Evolutionary conservation across 352 stramenopile genomes (phyloP), one percentile per base, ranked within the genome.

Genomic region (Phytophthora litchii): DNA sequence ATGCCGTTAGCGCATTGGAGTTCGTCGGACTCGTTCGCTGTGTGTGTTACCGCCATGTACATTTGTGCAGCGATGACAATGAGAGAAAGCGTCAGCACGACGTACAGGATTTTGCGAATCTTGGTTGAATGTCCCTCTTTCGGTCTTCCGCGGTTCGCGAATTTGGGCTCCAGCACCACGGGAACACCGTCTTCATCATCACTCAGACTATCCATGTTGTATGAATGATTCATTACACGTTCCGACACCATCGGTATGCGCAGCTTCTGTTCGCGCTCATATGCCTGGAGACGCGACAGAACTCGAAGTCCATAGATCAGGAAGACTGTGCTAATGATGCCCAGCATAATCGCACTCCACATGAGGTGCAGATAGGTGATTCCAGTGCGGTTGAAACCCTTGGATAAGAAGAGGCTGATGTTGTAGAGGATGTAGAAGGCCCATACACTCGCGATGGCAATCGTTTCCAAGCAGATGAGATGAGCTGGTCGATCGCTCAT

Each of bases 1-100:
- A 80, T 47, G 7, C 78, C 81, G 31, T 89, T 89, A 10, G 81
- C 78, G 25, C 81, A 91, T 3, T 74, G 65, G 21, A 91, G 69
- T 46, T 86, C 81, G 3, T 64, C 29, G 1, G 63, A 65, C 42
- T 72, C 56, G 21, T 56, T 57, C 12, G 60, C 54, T 20, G 68
- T 65, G 20, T 69, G 61, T 3, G 34, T 60, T 13, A 83, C 49
- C 2, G 63, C 76, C 27, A 80, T 72, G 64, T 79, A 82, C 35
- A 89, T 72, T 64, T 85, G 72, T 7, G 61, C 72, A 4, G 47
- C 59, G 20, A 76, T 35, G 23, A 70, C 64, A 9, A 70, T 52
- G 4, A 76, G 46, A 0, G 66, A 72, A 12, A 76, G 31, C 20
- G 54, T 60, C 32, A 70, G 54, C 1, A 54, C 63, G 32, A 76